These are phyloP conservation scores for Dendrostoma leiphaemia DNA, from an alignment of 2,329 filamentous ascomycete genomes.

Conservation along the genomic window DNA sequence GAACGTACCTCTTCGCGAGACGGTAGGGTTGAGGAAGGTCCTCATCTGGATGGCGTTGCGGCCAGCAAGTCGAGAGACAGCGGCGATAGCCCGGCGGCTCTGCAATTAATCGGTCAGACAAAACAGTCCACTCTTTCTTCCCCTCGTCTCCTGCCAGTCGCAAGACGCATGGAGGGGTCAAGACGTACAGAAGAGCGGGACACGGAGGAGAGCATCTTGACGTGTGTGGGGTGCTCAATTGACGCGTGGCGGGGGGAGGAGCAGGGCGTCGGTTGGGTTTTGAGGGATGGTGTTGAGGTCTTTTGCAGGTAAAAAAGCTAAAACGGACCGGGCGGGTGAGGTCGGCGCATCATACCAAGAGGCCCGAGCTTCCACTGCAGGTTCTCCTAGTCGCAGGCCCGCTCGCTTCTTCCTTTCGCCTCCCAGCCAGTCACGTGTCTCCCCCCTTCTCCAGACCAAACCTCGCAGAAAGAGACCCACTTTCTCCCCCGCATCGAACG, in stretches of 20 bases:
- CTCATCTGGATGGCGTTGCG: conserved; percentile 48
- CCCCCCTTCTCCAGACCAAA: conserved; percentile 4
- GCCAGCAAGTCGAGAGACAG: conserved; percentile 48
- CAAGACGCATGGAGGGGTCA: background rate
- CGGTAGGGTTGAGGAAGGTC: conserved; percentile 59
- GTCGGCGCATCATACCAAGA: conserved; percentile 9
- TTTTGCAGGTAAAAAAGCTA: conserved; percentile 32
- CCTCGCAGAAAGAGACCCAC: background rate
- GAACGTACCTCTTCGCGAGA: conserved; percentile 62
- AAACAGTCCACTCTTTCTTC: conserved; percentile 2
- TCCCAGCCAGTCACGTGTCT: conserved; percentile 23
- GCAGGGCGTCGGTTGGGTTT: conserved; percentile 24
- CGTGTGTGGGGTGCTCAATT: conserved; percentile 48
- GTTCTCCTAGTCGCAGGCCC: background rate
- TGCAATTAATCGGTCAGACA: conserved; percentile 23
- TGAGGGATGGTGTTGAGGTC: conserved; percentile 37
- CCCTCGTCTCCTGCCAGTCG: background rate
- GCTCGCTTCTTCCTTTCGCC: background rate
- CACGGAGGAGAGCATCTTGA: conserved; percentile 56
- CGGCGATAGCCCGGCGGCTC: conserved; percentile 50
- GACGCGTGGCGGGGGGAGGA: conserved; percentile 31
- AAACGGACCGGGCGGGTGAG: conserved; percentile 11
- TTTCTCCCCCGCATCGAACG: background rate
- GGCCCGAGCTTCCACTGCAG: conserved; percentile 4
- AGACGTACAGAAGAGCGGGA: conserved; percentile 54